Evolutionary conservation across 106 monocot genomes (phyloP).

Genomic region (Allium fistulosum): DNA sequence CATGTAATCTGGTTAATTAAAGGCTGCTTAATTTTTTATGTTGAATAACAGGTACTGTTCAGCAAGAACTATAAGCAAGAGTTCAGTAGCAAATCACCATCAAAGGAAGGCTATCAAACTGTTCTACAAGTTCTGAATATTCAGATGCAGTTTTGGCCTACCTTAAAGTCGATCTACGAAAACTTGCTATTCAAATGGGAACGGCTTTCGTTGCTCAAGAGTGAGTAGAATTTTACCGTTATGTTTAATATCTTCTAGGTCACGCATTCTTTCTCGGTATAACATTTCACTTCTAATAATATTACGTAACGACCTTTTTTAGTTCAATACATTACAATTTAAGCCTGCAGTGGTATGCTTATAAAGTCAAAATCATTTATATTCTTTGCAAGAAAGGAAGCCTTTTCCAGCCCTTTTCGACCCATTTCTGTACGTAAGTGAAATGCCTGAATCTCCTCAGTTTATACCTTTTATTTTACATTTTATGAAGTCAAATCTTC

Average conservation of each 20-base stretch:
- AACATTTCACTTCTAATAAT: neutral
- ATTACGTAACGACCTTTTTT: neutral
- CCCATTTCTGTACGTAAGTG: too few species aligned
- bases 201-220: constrained; percentile 3
- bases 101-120: constrained; percentile 45
- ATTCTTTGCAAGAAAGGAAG: too few species aligned
- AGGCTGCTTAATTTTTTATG: constrained; percentile 2
- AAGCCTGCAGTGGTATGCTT: too few species aligned
- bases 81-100: constrained; percentile 27
- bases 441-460: too few species aligned
- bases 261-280: neutral
- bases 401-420: too few species aligned
- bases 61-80: constrained; percentile 47
- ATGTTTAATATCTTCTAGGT: too few species aligned
- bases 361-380: too few species aligned
- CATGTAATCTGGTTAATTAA: too few species aligned
- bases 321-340: too few species aligned
- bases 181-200: constrained; percentile 29
- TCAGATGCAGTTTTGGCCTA: constrained; percentile 79
- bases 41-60: constrained; percentile 54
- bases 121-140: constrained; percentile 63
- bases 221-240: constrained; percentile 22
- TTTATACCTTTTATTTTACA: too few species aligned
- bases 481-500: too few species aligned
- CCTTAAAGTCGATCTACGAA: constrained; percentile 28